Evolutionary conservation across 805 yeast species (phyloP).

Genomic region (Candida methanosorbosa): DNA sequence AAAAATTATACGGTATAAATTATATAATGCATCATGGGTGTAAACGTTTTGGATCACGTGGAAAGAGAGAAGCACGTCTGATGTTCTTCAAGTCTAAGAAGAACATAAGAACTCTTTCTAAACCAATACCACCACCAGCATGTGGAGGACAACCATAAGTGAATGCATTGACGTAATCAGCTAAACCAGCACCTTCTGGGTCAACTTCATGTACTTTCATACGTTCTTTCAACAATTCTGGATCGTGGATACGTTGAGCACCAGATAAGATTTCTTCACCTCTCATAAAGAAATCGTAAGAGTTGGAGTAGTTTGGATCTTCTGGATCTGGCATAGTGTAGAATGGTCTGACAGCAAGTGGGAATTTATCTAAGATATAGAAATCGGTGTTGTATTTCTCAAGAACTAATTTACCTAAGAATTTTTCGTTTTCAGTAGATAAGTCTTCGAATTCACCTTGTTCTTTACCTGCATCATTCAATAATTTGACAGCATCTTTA

Average conservation of each 20-base stretch:
- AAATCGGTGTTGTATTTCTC: constrained; percentile 96
- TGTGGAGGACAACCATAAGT: constrained; percentile 96
- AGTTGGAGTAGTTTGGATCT: constrained; percentile 89
- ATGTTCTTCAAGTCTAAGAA: constrained; percentile 94
- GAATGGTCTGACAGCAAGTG: constrained; percentile 93
- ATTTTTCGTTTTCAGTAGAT: constrained; percentile 89
- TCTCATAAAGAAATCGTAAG: constrained; percentile 99
- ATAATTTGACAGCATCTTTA: constrained; percentile 84
- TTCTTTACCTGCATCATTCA: constrained; percentile 79
- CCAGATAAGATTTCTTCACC: constrained; percentile 99
- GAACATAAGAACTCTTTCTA: constrained; percentile 98
- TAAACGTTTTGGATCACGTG: constrained; percentile 94
- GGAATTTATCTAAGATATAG: constrained; percentile 97
- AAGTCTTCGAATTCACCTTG: constrained; percentile 86
- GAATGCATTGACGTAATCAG: constrained; percentile 90
- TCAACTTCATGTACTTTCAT: constrained; percentile 78
- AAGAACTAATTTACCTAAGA: constrained; percentile 83
- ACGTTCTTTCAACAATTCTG: constrained; percentile 72
- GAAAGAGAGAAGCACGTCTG: constrained; percentile 98
- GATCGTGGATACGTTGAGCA: constrained; percentile 98
- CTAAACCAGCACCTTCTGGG: constrained; percentile 71
- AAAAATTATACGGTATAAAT: no score
- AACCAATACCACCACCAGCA: constrained; percentile 99
- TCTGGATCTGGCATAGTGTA: constrained; percentile 98
- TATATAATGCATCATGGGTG: constrained; percentile 64